Conservation (phyloP, 2,329 filamentous ascomycete species). For the Pseudogymnoascus sp. region DNA sequence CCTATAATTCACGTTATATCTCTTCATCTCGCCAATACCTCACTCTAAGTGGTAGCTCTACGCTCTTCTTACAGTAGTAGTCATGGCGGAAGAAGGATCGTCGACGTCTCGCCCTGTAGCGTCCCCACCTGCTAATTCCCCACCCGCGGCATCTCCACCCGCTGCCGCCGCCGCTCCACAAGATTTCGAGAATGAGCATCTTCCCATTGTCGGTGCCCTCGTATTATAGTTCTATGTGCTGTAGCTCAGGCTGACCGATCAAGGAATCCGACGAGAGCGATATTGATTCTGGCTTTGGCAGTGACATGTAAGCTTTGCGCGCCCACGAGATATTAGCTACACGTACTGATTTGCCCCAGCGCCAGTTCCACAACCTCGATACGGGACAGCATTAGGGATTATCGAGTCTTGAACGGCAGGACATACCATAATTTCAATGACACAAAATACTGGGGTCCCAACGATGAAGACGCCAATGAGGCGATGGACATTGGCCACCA, state of each 20-base stretch:
- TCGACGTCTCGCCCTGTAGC: neutral
- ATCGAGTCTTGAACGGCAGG: slow-evolving; percentile 15
- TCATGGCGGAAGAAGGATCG: neutral
- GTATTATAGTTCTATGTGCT: neutral
- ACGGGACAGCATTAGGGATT: slow-evolving; percentile 11
- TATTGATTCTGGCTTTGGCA: slow-evolving; percentile 14
- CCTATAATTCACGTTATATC: neutral
- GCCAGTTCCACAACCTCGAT: slow-evolving; percentile 16
- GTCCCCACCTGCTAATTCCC: neutral
- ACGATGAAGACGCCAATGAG: slow-evolving; percentile 15
- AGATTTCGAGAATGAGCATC: neutral
- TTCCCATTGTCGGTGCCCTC: neutral
- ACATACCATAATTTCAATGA: slow-evolving; percentile 16
- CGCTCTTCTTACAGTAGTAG: neutral
- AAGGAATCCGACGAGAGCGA: neutral
- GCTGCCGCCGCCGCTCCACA: neutral
- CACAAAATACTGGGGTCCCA: slow-evolving; percentile 10
- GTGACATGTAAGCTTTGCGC: slow-evolving; percentile 12
- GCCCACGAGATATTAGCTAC: neutral
- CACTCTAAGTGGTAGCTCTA: neutral
- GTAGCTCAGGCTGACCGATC: neutral
- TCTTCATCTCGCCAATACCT: neutral
- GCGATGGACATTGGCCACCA: slow-evolving; percentile 15
- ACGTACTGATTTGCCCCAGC: neutral
- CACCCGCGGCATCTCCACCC: neutral